Conservation (phyloP, 2,329 filamentous ascomycete species). For the Pseudocercospora pini-densiflorae region DNA sequence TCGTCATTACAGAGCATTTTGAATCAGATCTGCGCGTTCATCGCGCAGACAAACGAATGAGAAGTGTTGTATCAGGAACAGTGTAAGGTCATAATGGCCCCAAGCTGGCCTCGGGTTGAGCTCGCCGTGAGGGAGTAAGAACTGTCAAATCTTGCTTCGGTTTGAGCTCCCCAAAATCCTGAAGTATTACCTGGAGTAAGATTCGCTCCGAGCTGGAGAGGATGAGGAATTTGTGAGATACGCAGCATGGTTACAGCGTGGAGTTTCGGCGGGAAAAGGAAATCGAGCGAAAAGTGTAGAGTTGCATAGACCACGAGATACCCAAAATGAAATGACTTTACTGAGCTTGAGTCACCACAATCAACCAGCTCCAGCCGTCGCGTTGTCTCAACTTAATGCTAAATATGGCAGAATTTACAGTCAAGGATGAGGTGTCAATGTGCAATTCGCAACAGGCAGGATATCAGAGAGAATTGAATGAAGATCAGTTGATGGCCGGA, state of each 20-base stretch:
- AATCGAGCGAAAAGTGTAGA: conserved; percentile 11
- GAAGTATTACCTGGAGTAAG: background rate
- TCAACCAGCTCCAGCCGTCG: background rate
- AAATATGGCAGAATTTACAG: too few relatives aligned
- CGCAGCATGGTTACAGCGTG: conserved; percentile 20
- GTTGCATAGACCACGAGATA: conserved; percentile 30
- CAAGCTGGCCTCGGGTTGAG: background rate
- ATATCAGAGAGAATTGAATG: too few relatives aligned
- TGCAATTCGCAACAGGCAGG: too few relatives aligned
- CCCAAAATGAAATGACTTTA: conserved; percentile 13
- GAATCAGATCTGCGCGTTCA: background rate
- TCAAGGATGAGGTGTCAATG: too few relatives aligned
- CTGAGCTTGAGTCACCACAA: background rate
- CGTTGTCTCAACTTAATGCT: too few relatives aligned
- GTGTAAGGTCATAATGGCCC: too few relatives aligned
- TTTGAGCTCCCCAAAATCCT: background rate
- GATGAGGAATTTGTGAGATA: background rate
- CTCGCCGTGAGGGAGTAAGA: background rate
- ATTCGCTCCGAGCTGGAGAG: background rate
- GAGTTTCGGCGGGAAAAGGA: conserved; percentile 20
- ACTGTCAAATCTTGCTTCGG: background rate
- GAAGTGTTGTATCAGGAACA: too few relatives aligned
- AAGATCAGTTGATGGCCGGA: background rate
- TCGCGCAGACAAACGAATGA: background rate
- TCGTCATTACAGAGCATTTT: background rate